A percentile compares a stretch with the other conserved stretches of the same genome.
phyloP scores from a whole-genome alignment of 106 monocot genomes.

The Phalaenopsis aphrodite region DNA sequence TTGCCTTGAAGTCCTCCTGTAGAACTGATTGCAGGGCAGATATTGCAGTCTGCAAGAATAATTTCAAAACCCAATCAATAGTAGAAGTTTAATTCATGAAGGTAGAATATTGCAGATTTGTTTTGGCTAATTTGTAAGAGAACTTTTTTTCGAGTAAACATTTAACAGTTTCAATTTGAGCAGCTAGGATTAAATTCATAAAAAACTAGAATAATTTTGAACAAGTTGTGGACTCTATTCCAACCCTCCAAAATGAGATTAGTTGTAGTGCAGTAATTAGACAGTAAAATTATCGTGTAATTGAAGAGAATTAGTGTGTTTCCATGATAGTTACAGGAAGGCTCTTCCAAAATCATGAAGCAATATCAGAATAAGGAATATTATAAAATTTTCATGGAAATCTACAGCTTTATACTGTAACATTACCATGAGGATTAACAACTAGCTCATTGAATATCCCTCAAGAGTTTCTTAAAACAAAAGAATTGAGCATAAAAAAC shows the following conservation, averaged over 20 bases:
- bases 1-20: conserved; percentile 98
- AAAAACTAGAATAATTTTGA: background rate
- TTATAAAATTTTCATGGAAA: no score
- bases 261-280: background rate
- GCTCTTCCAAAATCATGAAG: background rate
- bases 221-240: background rate
- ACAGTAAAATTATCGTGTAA: background rate
- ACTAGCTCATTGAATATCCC: no score
- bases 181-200: background rate
- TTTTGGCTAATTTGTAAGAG: background rate
- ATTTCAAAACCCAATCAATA: background rate
- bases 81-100: background rate
- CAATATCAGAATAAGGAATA: no score
- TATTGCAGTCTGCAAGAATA: conserved; percentile 72
- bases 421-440: no score
- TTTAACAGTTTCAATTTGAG: background rate
- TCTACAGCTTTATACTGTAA: no score
- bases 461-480: no score
- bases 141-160: background rate
- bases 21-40: conserved; percentile 96
- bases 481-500: no score
- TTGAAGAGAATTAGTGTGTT: background rate
- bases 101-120: background rate
- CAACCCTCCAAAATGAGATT: background rate
- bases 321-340: background rate